These are phyloP conservation scores for Plasmodium blacklocki DNA, from an alignment of 169 alveolate species.

Conservation along the genomic window DNA sequence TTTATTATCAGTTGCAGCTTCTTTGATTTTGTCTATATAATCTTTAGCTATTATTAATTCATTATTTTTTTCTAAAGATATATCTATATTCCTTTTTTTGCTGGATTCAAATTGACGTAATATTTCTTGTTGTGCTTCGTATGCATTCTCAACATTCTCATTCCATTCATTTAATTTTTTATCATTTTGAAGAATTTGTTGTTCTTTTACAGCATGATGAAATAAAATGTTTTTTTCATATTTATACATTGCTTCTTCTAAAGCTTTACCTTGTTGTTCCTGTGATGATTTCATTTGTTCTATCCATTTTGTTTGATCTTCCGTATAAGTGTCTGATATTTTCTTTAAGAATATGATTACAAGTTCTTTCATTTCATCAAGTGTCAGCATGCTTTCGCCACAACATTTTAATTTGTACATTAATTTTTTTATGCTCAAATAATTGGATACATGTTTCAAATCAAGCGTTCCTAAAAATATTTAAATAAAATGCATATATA, in stretches of 20 bases:
- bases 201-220: slow-evolving; percentile 66
- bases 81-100: slow-evolving; percentile 25
- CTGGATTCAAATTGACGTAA: slow-evolving; percentile 62
- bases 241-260: slow-evolving; percentile 70
- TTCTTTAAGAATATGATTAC: slow-evolving; percentile 88
- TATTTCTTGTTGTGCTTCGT: slow-evolving; percentile 74
- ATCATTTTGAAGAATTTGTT: slow-evolving; percentile 51
- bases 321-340: slow-evolving; percentile 82
- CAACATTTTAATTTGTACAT: slow-evolving; percentile 77
- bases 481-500: neutral
- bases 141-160: slow-evolving; percentile 47
- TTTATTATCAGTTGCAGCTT: slow-evolving; percentile 78
- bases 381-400: slow-evolving; percentile 80
- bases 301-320: slow-evolving; percentile 68
- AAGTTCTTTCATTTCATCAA: slow-evolving; percentile 85
- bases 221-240: slow-evolving; percentile 57
- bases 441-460: slow-evolving; percentile 75
- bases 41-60: slow-evolving; percentile 74
- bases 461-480: slow-evolving; percentile 81
- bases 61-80: slow-evolving; percentile 67
- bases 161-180: slow-evolving; percentile 50
- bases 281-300: slow-evolving; percentile 56
- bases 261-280: slow-evolving; percentile 73
- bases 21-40: slow-evolving; percentile 75
- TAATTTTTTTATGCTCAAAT: slow-evolving; percentile 79